Base-by-base conservation (phyloP, 345 rosid genomes). In the Syzygium grande region DNA sequence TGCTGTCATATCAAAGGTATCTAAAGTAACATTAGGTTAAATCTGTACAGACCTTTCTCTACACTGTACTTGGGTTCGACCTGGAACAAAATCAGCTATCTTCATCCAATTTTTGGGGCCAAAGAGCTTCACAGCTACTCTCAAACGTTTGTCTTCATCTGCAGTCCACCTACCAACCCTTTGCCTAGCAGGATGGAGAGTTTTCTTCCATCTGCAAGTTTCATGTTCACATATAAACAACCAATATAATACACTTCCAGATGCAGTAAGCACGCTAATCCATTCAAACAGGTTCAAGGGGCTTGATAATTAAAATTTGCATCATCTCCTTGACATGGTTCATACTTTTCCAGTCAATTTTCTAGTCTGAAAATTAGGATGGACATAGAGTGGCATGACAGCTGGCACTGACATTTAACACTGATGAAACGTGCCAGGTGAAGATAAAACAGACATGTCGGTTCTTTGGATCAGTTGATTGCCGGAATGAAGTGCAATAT, bases 41-140 rank as follows among this genome's bases (percentile, higher is more conserved):
- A 61, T 22, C 11, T 25, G 7, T 16, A 41, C 87, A 56, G 91
- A 95, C 98, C 96, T 96, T 91, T 96, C 99, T 89, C 98, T 91
- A 91, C 99, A 98, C 88, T 95, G 98, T 84, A 90, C 90, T 65
- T 90, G 93, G 46, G 94, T 93, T 89, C 99, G 95, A 84, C 99
- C 99, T 29, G 97, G 98, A 85, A 98, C 96, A 93, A 95, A 95
- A 46, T 92, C 92, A 79, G 97, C 94, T 86, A 96, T 93, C 86
- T 96, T 96, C 84, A 85, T 91, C 99, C 99, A 98, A 92, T 94
- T 94, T 90, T 91, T 94, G 52, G 96, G 89, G 86, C 97, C 98
- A 92, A 96, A 98, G 91, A 98, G 94, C 91, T 89, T 90, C 84
- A 93, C 96, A 86, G 99, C 98, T 84, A 96, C 96, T 91, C 88